Conservation (phyloP, 495 filamentous ascomycete genomes). For the Xylaria scruposa region DNA sequence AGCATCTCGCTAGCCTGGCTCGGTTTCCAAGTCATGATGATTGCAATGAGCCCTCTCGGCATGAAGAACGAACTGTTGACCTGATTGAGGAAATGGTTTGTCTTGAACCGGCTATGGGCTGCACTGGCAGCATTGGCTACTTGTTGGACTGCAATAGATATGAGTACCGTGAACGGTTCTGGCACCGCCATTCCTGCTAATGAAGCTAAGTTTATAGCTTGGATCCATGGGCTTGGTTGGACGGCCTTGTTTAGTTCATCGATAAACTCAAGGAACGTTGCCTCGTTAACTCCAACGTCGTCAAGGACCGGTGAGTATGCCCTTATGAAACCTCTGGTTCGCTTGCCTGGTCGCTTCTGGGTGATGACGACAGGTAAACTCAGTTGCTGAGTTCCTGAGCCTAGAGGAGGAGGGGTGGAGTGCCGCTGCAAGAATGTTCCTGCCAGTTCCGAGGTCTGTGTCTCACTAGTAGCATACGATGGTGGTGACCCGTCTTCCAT, state of each 20-base stretch:
- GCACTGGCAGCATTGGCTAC: constrained; percentile 51
- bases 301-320: constrained; percentile 61
- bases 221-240: constrained; percentile 48
- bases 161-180: constrained; percentile 47
- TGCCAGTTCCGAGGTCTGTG: not conserved
- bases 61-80: constrained; percentile 63
- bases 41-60: constrained; percentile 62
- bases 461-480: not conserved
- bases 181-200: constrained; percentile 48
- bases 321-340: constrained; percentile 53
- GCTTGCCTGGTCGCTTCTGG: constrained; percentile 53
- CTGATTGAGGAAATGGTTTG: constrained; percentile 60
- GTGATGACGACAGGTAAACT: constrained; percentile 56
- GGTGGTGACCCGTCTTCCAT: constrained; percentile 6
- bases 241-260: constrained; percentile 54
- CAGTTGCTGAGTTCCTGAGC: constrained; percentile 29
- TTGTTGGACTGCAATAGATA: constrained; percentile 48
- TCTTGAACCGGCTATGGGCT: constrained; percentile 49
- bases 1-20: constrained; percentile 35
- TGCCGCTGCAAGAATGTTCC: constrained; percentile 11
- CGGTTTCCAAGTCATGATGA: constrained; percentile 66
- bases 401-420: not conserved
- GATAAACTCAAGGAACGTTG: constrained; percentile 62
- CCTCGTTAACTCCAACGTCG: constrained; percentile 58
- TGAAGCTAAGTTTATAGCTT: constrained; percentile 53